phyloP scores from a whole-genome alignment of 768 basidiomycete species.

The Boletellus emodensis region DNA sequence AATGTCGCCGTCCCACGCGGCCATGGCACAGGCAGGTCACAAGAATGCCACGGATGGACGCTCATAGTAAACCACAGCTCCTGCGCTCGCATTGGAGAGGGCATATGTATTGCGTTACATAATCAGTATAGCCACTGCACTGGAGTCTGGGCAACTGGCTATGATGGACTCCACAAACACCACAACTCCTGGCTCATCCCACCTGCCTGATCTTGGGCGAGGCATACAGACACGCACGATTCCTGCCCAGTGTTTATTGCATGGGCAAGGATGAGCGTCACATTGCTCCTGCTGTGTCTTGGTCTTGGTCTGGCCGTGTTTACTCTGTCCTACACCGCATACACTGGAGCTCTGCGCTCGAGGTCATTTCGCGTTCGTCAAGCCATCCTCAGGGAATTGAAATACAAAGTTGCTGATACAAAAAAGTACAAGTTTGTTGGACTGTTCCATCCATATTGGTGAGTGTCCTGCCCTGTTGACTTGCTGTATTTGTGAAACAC shows the following conservation, averaged over 20 bases:
- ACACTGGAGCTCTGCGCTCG: constrained; percentile 22
- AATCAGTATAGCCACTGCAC: background rate
- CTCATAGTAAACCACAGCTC: background rate
- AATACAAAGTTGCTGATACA: background rate
- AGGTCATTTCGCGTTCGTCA: constrained; percentile 19
- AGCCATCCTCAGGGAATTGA: constrained; percentile 20
- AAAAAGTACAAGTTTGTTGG: constrained; percentile 50
- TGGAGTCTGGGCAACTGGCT: background rate
- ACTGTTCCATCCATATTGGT: constrained; percentile 98
- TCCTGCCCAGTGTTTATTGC: background rate
- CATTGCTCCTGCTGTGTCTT: constrained; percentile 14
- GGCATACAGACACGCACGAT: background rate
- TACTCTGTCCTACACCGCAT: constrained; percentile 21
- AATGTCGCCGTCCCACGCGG: background rate
- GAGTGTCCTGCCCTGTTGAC: constrained; percentile 21
- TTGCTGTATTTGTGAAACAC: background rate
- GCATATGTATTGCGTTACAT: background rate
- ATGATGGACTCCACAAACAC: too few species aligned
- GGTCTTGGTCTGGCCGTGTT: constrained; percentile 6
- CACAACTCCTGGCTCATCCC: too few species aligned
- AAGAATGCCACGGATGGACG: background rate
- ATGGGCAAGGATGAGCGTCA: constrained; percentile 10
- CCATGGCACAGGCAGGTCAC: background rate
- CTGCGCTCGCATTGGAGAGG: too few species aligned
- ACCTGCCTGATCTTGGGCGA: background rate